phyloP scores from a whole-genome alignment of 208 protist genomes.

The Lotmaria passim region DNA sequence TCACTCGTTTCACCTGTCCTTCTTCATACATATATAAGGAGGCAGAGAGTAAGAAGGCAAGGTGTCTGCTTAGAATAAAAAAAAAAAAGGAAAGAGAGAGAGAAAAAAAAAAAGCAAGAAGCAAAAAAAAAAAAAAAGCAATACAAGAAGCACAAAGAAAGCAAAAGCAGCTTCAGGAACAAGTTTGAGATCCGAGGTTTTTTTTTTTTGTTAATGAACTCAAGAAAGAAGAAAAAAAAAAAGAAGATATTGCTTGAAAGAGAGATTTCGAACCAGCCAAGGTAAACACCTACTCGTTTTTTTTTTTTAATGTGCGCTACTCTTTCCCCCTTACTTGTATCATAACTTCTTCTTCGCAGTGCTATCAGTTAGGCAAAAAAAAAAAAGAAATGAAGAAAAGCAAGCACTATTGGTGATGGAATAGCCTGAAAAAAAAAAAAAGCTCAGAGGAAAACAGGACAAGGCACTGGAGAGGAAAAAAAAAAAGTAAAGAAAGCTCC shows the following conservation, averaged over 20 bases:
- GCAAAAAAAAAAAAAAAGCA: background rate
- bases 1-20: background rate
- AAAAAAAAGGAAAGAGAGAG: conserved; percentile 4
- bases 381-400: background rate
- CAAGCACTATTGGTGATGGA: background rate
- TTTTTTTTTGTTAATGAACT: too few relatives aligned
- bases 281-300: too few relatives aligned
- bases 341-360: too few relatives aligned
- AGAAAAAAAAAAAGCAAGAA: background rate
- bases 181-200: background rate
- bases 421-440: conserved; percentile 16
- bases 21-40: background rate
- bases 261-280: too few relatives aligned
- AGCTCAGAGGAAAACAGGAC: background rate
- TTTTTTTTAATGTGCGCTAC: too few relatives aligned
- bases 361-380: conserved; percentile 1
- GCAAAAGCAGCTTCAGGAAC: background rate
- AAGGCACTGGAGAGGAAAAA: conserved; percentile 10
- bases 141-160: background rate
- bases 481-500: conserved; percentile 17
- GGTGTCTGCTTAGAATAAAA: conserved; percentile 3
- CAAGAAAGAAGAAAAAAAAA: too few relatives aligned
- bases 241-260: background rate
- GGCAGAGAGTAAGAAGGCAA: too few relatives aligned
- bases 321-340: too few relatives aligned